A percentile compares a stretch with the other conserved stretches of the same genome.
Evolutionary conservation across 2,329 filamentous ascomycete species (phyloP).

Genomic region (Seiridium unicorne): DNA sequence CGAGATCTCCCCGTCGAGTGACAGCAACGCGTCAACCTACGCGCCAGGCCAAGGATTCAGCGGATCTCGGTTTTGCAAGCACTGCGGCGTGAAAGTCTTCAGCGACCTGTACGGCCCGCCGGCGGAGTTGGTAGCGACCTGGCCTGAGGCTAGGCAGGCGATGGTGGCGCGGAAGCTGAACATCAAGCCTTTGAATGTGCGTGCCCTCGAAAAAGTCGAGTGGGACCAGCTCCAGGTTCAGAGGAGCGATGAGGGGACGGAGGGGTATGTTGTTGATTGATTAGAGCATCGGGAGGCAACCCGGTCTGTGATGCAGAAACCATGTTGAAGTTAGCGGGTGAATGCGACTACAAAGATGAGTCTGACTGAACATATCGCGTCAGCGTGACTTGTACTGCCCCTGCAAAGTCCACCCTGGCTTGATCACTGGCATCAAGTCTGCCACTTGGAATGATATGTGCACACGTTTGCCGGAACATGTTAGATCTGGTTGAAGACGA

Average conservation of each 20-base stretch:
- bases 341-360: no score
- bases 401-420: no score
- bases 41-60: neutral
- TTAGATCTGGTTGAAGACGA: no score
- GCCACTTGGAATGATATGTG: no score
- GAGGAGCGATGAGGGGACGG: neutral
- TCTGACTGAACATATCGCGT: no score
- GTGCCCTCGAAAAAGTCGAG: neutral
- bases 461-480: no score
- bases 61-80: neutral
- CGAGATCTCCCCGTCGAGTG: neutral
- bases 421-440: no score
- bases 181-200: conserved; percentile 2
- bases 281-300: neutral
- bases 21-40: neutral
- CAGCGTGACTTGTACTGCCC: no score
- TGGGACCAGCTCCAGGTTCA: neutral
- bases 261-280: conserved; percentile 4
- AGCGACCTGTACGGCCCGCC: conserved; percentile 2
- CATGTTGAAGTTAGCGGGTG: no score
- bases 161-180: neutral
- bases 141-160: neutral
- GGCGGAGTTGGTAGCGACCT: neutral
- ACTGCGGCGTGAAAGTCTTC: neutral
- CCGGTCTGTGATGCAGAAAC: no score